These are phyloP conservation scores for Ophiostoma pallidulum DNA, from an alignment of 2,329 filamentous ascomycete species.

Conservation along the genomic window DNA sequence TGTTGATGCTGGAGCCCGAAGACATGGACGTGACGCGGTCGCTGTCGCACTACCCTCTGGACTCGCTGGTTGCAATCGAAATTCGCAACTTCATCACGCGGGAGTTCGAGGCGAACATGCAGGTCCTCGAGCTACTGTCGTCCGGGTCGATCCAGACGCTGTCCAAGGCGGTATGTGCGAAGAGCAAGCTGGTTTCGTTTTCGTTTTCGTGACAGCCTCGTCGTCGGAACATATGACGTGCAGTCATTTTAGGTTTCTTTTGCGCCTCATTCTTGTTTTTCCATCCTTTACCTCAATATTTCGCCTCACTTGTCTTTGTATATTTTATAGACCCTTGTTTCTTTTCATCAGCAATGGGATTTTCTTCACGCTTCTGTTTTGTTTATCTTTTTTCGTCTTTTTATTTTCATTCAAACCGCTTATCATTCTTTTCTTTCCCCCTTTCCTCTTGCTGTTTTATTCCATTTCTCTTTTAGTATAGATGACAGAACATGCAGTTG, in stretches of 20 bases:
- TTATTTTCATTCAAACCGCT: background rate
- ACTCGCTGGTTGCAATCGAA: conserved; percentile 41
- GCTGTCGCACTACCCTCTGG: conserved; percentile 33
- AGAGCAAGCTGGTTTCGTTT: conserved; percentile 14
- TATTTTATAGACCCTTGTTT: background rate
- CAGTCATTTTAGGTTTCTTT: background rate
- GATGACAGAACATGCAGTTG: too few species aligned
- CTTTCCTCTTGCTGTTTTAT: background rate
- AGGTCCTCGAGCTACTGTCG: conserved; percentile 45
- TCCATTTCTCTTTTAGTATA: background rate
- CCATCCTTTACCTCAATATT: background rate
- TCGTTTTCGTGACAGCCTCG: background rate
- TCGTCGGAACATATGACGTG: background rate
- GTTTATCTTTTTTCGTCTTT: conserved; percentile 1
- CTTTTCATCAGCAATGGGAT: too few species aligned
- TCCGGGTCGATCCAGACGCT: conserved; percentile 31
- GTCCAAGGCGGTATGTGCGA: conserved; percentile 16
- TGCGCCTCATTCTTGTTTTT: background rate
- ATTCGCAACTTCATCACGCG: conserved; percentile 42
- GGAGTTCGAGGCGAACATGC: conserved; percentile 39
- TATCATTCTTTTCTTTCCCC: background rate
- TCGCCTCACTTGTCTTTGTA: background rate
- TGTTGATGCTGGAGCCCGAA: conserved; percentile 39
- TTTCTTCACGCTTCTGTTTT: background rate
- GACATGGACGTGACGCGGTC: conserved; percentile 38